Evolutionary conservation across 208 protist species (phyloP), one percentile per base, ranked within the genome.

Genomic region (Crithidia fasciculata): DNA sequence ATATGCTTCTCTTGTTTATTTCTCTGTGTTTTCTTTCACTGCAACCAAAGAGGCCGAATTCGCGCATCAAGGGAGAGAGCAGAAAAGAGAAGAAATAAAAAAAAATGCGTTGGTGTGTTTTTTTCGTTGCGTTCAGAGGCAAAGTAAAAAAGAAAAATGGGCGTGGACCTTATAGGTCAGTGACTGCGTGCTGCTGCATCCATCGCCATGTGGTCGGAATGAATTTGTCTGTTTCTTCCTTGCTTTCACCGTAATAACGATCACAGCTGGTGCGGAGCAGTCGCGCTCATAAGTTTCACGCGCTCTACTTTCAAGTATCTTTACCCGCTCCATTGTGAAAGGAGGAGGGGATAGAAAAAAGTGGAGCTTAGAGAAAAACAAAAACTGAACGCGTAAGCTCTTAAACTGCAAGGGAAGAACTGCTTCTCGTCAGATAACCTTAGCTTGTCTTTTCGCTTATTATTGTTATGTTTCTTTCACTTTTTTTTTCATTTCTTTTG

Each of bases 361-460:
- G 28, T 28, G 28, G 28, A 28, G 28, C 28, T 1, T 28, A 28
- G 28, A 28, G 0, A 28, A 28, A 28, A 28, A 28, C 28, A 28
- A 28, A 28, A 28, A 28, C 28, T 49, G 45, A 15, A 49, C 12
- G 45, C 45, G 9, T 49, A 13, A 49, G 45, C 9, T 49, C 45
- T 49, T 49, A 76, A 69, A 52, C 47, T 57, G 62, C 57, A 36
- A 57, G 37, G 18, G 62, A 68, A 68, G 62, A 68, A 68, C 62
- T 68, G 62, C 62, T 68, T 68, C 62, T 13, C 45, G 62, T 57
- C 16, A 68, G 36, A 64, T 36, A 5, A 64, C 39, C 28, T 57
- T 57, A 49, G n/a, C 12, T 52, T 72, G 53, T 65, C 52, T 72
- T 18, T 64, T 45, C 37, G 16, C 63, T 15, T 19, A 65, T 19